Base-by-base conservation (phyloP, 2,329 filamentous ascomycete genomes). In the Arthrobotrys entomopaga region DNA sequence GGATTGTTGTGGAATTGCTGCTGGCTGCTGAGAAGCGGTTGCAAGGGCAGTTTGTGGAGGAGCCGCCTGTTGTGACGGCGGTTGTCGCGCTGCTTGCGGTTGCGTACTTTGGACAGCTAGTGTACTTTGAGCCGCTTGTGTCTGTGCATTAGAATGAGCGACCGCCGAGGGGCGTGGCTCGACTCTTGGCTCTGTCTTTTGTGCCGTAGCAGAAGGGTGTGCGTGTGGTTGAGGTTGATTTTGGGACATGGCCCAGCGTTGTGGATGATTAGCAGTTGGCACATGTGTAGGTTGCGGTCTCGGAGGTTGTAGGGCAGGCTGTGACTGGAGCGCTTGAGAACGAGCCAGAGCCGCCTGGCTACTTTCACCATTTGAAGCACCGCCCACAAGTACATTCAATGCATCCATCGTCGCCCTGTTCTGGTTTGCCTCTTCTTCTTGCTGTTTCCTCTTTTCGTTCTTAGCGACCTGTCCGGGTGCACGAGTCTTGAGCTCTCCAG, bases 401-500 rank as follows among this genome's bases (percentile, higher is more conserved):
- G 60, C 57, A 40, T 77, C 56, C 10, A 74, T 64, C 19, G 71
- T 49, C 29, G 77, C 66, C 26, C 76, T 48, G 61, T 76, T 64
- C 53, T 76, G 52, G 46, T 72, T 54, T 26, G 76, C 72, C 26
- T 70, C 63, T 64, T 78, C 65, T 52, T 77, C 59, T 46, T 74
- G 56, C 26, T 69, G 61, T 58, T 76, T 76, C 59, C 76, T 48
- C 65, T 75, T 57, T 26, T 63, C 88, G 76, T 89, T 90, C 20
- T 88, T 84, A 0, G 88, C 88, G n/a, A 88, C 88, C 79, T 90
- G 88, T 1, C 87, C 90, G 0, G 91, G 92, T 0, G 92, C 91
- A 15, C 92, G 85, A 0, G 93, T 96, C 82, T 95, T 94, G 42
- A 97, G 83, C 81, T 97, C 93, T 2, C 93, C 93, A 0, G 93